Base-by-base conservation (phyloP, 495 filamentous ascomycete genomes). In the Aspergillus diversus region DNA sequence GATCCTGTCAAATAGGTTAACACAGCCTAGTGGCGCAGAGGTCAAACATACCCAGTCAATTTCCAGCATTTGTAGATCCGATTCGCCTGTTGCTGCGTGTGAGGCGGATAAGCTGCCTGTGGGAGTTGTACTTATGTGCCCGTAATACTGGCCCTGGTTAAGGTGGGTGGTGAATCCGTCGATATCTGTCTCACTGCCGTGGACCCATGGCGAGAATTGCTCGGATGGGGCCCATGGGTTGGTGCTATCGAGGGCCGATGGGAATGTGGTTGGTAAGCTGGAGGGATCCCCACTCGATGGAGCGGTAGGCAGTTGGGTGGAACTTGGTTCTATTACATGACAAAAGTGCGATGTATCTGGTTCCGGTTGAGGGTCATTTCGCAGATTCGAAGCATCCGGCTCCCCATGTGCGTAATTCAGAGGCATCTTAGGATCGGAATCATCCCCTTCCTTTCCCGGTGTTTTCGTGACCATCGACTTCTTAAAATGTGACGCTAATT, bases 11-110 rank as follows among this genome's bases (percentile, higher is more conserved):
- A 54, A 33, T 13, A 3, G 0, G 35, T 8, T 13, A n/a, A 35
- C 7, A 37, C 5, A n/a, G n/a, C 2, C 4, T 5, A 35, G 5
- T 55, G 15, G 16, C 8, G 32, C 12, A n/a, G 7, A 0, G 6
- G 5, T 13, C n/a, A 13, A 15, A 48, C 57, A 48, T 21, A 59
- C 57, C 57, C 46, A 59, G 31, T 59, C 57, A 16, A 59, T 59
- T 21, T 59, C 57, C n/a, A 59, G 31, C 43, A 50, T 35, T 33
- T 59, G 12, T 7, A 34, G n/a, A 37, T 55, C 52, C 15, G 35
- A 17, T 17, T 35, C 52, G 8, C 37, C 37, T 13, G 37, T 4
- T 39, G 37, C 37, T 1, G 8, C 1, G 1, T 39, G 37, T 4
- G 37, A 13, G 7, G 37, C 3, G 3, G 37, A 39, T 7, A 39